Conservation (phyloP, 1,139 yeast species). For the Protomyces gravidus region DNA sequence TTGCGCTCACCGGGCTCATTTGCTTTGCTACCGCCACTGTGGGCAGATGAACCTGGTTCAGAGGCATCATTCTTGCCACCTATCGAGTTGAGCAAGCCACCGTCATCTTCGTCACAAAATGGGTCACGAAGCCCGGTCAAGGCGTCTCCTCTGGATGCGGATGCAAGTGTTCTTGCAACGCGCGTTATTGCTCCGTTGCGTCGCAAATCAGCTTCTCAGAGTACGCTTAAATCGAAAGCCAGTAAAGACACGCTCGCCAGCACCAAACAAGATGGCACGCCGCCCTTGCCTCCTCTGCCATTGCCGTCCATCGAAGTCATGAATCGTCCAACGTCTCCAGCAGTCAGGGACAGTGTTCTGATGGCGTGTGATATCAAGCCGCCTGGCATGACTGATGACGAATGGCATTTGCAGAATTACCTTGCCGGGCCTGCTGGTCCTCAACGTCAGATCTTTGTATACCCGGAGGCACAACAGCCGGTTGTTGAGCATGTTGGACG, state of each 20-base stretch:
- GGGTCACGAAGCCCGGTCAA: background rate
- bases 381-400: background rate
- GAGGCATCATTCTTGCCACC: background rate
- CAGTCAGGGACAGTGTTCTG: background rate
- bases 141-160: background rate
- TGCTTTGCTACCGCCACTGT: background rate
- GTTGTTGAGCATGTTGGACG: background rate
- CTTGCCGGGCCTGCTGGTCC: slow-evolving; percentile 2
- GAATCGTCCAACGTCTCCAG: background rate
- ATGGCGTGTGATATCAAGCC: background rate
- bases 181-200: background rate
- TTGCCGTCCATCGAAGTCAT: background rate
- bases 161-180: background rate
- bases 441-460: background rate
- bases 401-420: background rate
- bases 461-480: background rate
- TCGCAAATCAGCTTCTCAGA: background rate
- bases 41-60: no score
- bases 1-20: background rate
- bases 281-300: background rate
- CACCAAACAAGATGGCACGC: background rate
- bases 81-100: background rate
- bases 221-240: background rate
- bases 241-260: background rate
- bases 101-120: background rate